Evolutionary conservation across 2,329 filamentous ascomycete species (phyloP).

Genomic region (Curvularia verruculosa): DNA sequence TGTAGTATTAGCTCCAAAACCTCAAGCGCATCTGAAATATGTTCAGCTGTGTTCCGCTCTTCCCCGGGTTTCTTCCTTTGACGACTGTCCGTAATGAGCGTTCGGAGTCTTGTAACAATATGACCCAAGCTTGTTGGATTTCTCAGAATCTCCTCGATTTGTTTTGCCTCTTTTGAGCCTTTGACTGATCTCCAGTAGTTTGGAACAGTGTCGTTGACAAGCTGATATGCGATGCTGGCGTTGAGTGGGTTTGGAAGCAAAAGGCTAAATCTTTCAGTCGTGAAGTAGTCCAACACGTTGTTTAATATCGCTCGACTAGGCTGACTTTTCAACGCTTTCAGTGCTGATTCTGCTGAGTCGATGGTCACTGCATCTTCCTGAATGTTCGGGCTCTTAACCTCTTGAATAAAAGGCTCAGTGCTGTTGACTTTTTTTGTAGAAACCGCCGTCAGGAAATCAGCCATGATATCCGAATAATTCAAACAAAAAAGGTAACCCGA

Average conservation of each 20-base stretch:
- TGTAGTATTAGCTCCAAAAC: constrained; percentile 54
- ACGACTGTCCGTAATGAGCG: constrained; percentile 56
- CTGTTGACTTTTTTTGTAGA: constrained; percentile 45
- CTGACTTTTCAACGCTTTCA: constrained; percentile 66
- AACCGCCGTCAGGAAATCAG: constrained; percentile 57
- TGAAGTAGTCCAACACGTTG: constrained; percentile 61
- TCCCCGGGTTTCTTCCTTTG: constrained; percentile 44
- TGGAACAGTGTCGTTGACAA: constrained; percentile 76
- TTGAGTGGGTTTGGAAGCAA: constrained; percentile 68
- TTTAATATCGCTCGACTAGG: constrained; percentile 66
- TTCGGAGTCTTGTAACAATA: constrained; percentile 71
- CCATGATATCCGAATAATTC: constrained; percentile 47
- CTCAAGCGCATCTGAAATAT: constrained; percentile 51
- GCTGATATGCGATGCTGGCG: constrained; percentile 74
- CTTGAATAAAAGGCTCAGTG: constrained; percentile 22
- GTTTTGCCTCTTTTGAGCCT: constrained; percentile 16
- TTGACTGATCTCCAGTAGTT: constrained; percentile 74
- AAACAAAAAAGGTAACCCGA: background rate
- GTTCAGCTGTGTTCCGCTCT: constrained; percentile 39
- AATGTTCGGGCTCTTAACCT: constrained; percentile 20
- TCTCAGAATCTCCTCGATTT: constrained; percentile 69
- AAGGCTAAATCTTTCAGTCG: constrained; percentile 60
- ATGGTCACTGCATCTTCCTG: constrained; percentile 22
- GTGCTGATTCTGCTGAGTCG: constrained; percentile 55
- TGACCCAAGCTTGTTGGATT: constrained; percentile 81